Percentiles rank a stretch among this genome's conserved stretches.
Conservation (phyloP, 257 asterid genomes). For the Haberlea rhodopensis region DNA sequence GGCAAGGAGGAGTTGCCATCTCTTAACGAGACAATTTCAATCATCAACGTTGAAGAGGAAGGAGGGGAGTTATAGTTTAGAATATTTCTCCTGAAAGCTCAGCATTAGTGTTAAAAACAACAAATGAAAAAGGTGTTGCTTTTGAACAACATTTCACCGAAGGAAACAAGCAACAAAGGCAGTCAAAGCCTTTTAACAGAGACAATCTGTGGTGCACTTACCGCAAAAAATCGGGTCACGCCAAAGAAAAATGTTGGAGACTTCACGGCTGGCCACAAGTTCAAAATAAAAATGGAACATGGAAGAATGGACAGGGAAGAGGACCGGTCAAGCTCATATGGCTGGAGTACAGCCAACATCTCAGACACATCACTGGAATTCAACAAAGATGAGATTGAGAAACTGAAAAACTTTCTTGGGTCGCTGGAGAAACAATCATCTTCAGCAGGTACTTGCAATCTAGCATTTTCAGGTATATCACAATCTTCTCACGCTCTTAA, state of each 20-base stretch:
- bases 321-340: too few relatives aligned
- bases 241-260: background rate
- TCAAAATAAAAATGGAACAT: too few relatives aligned
- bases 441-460: background rate
- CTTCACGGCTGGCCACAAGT: too few relatives aligned
- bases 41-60: background rate
- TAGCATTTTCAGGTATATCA: background rate
- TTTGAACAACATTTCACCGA: too few relatives aligned
- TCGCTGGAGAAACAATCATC: background rate
- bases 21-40: background rate
- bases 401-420: background rate
- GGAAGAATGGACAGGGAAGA: too few relatives aligned
- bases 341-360: too few relatives aligned
- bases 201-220: too few relatives aligned
- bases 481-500: background rate
- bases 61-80: background rate
- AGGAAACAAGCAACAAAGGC: too few relatives aligned
- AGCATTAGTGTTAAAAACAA: background rate
- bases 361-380: too few relatives aligned
- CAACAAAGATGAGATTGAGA: constrained; percentile 4
- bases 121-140: too few relatives aligned
- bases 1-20: background rate
- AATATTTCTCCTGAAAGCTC: background rate
- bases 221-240: too few relatives aligned
- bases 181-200: too few relatives aligned